phyloP scores from a whole-genome alignment of 2,329 filamentous ascomycete genomes.

The Epichloe glyceriae region DNA sequence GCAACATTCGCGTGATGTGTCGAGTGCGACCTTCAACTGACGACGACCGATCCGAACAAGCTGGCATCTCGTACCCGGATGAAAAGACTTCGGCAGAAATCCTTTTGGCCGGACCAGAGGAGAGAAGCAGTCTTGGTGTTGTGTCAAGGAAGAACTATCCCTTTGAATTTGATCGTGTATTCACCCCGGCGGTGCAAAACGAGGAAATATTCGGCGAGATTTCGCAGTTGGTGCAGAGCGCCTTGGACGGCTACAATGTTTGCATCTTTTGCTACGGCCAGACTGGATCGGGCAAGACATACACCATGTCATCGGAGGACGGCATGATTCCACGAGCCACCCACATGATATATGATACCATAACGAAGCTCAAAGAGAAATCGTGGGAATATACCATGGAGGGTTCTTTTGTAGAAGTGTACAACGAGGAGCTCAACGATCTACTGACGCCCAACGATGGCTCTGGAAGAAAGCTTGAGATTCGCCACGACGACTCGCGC shows the following conservation, averaged over 20 bases:
- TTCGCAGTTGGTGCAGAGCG: conserved; percentile 90
- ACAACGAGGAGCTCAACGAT: conserved; percentile 95
- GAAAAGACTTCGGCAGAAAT: conserved; percentile 81
- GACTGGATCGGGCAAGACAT: conserved; percentile 92
- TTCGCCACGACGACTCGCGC: conserved; percentile 70
- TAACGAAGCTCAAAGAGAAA: conserved; percentile 71
- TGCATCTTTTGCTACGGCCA: conserved; percentile 99
- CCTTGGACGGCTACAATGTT: conserved; percentile 94
- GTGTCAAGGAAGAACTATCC: conserved; percentile 66
- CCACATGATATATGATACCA: conserved; percentile 83
- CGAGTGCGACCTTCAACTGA: conserved; percentile 68
- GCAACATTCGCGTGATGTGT: conserved; percentile 97
- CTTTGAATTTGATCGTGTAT: conserved; percentile 90
- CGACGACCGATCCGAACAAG: conserved; percentile 47
- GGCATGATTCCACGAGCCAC: conserved; percentile 95
- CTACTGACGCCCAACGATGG: conserved; percentile 48
- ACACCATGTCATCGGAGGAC: conserved; percentile 81
- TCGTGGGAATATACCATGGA: conserved; percentile 93
- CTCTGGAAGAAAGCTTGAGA: conserved; percentile 71
- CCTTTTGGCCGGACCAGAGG: conserved; percentile 67
- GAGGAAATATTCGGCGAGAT: conserved; percentile 89
- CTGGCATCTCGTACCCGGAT: conserved; percentile 68
- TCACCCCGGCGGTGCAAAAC: conserved; percentile 65
- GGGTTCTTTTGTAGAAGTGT: conserved; percentile 91
- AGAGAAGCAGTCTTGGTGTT: conserved; percentile 66